phyloP scores from a whole-genome alignment of 768 basidiomycete genomes.

The Lepiota brunneoincarnata region DNA sequence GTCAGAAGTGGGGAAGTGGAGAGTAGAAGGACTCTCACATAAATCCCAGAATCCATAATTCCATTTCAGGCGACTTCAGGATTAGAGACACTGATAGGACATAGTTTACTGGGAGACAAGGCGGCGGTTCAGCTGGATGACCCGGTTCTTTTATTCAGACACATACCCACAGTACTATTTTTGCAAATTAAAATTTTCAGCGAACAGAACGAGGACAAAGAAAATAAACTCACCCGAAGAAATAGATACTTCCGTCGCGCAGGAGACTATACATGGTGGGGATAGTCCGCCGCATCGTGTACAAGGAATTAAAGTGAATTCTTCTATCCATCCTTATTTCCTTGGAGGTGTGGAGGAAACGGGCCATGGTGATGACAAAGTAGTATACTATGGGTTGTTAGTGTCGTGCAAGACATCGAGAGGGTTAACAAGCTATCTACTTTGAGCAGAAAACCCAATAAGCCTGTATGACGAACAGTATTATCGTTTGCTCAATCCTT shows the following conservation, averaged over 20 bases:
- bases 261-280: neutral
- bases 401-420: too few species aligned
- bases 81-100: neutral
- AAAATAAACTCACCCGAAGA: neutral
- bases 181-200: neutral
- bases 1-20: neutral
- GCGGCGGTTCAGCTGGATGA: too few species aligned
- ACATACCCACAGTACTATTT: neutral
- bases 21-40: neutral
- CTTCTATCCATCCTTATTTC: neutral
- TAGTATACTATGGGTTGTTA: neutral
- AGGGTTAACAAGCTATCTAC: neutral
- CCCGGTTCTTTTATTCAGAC: too few species aligned
- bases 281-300: neutral
- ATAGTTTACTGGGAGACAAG: neutral
- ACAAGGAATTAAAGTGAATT: neutral
- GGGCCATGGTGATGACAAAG: neutral
- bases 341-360: neutral
- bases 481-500: neutral
- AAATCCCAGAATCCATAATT: neutral
- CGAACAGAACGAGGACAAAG: neutral
- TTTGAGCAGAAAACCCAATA: neutral
- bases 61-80: neutral
- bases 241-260: constrained; percentile 1
- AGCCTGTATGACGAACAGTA: neutral